A percentile compares a stretch with the other conserved stretches of the same genome.
Conservation (phyloP, 2,329 filamentous ascomycete species). For the Mycosphaerella arachidis region DNA sequence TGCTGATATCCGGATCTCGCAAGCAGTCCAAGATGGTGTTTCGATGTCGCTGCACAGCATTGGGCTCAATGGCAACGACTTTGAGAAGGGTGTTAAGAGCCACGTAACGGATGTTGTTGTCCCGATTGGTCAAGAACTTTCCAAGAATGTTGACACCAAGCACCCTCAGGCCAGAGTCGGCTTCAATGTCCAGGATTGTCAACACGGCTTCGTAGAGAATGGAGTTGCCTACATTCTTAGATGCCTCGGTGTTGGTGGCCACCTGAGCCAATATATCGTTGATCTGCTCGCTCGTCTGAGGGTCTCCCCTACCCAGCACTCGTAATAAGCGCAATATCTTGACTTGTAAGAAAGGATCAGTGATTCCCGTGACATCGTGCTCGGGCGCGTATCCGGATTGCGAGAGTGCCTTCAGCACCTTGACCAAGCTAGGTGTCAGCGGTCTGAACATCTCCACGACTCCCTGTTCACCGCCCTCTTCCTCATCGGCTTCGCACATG, state of each 20-base stretch:
- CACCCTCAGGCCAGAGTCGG: conserved; percentile 88
- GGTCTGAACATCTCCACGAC: conserved; percentile 88
- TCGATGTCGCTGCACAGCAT: conserved; percentile 91
- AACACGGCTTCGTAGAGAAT: conserved; percentile 96
- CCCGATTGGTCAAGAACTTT: conserved; percentile 96
- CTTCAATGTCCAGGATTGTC: conserved; percentile 96
- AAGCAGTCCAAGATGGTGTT: conserved; percentile 97
- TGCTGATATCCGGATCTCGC: conserved; percentile 96
- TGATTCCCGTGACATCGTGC: conserved; percentile 96
- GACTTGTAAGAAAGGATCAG: conserved; percentile 89
- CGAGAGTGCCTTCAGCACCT: conserved; percentile 84
- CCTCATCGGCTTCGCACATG: conserved; percentile 91
- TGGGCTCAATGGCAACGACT: conserved; percentile 95
- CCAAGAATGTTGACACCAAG: conserved; percentile 97
- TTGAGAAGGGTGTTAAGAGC: conserved; percentile 96
- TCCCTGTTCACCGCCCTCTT: conserved; percentile 82
- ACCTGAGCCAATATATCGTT: conserved; percentile 93
- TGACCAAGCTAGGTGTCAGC: conserved; percentile 77
- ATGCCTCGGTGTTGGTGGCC: conserved; percentile 94
- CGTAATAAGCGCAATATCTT: conserved; percentile 86
- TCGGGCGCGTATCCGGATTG: conserved; percentile 96
- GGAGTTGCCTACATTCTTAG: conserved; percentile 97
- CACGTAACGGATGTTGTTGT: conserved; percentile 99
- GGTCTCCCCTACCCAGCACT: conserved; percentile 80
- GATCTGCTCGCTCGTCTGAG: conserved; percentile 88